phyloP scores from a whole-genome alignment of 345 rosid genomes.

The Acer saccharum region DNA sequence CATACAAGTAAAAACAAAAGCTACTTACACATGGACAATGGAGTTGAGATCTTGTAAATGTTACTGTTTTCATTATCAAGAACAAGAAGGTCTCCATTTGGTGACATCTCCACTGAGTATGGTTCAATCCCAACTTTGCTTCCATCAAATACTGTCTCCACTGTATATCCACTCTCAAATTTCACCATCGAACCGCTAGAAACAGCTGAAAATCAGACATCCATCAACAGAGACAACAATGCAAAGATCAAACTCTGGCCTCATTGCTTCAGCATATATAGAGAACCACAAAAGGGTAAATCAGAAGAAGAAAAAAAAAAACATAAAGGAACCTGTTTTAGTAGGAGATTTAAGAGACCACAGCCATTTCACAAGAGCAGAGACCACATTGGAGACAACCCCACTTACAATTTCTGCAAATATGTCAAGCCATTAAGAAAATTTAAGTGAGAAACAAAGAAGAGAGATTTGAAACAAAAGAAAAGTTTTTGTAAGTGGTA shows the following conservation, averaged over 20 bases:
- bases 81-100: conserved; percentile 81
- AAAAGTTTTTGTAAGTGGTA: conserved; percentile 10
- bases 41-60: conserved; percentile 79
- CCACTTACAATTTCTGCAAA: conserved; percentile 74
- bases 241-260: background rate
- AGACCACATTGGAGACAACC: conserved; percentile 73
- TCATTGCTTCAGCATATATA: background rate
- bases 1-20: conserved; percentile 16
- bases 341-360: conserved; percentile 84
- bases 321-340: conserved; percentile 51
- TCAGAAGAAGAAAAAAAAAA: background rate
- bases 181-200: conserved; percentile 90
- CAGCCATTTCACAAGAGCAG: conserved; percentile 81
- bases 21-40: conserved; percentile 78
- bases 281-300: conserved; percentile 7
- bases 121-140: conserved; percentile 93
- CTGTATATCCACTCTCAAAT: conserved; percentile 88
- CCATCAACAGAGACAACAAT: conserved; percentile 9
- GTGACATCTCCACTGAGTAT: conserved; percentile 64
- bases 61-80: conserved; percentile 89
- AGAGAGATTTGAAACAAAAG: conserved; percentile 7
- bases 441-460: background rate
- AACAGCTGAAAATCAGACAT: conserved; percentile 49
- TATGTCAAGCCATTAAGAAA: conserved; percentile 11
- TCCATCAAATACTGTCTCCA: conserved; percentile 99